Evolutionary conservation across 2,329 filamentous ascomycete genomes (phyloP), one percentile per base, ranked within the genome.

Genomic region (Tolypocladium sp.): DNA sequence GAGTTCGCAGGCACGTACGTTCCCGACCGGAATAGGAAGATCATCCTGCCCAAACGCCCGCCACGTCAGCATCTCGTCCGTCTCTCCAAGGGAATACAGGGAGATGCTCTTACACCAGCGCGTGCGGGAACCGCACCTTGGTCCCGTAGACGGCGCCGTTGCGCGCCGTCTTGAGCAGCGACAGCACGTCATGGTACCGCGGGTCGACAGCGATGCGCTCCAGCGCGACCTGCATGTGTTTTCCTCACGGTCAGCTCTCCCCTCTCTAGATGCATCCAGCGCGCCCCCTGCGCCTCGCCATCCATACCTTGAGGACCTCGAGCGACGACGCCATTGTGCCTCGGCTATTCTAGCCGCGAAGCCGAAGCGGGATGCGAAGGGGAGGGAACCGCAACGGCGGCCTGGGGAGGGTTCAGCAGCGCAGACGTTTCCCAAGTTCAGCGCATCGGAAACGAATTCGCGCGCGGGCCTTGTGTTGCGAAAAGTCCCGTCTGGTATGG

Each of bases 111-210:
- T 75, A 82, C 79, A 99, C 94, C 66, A 99, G 83, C 62, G 94
- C 94, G 78, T 99, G 94, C 64, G 94, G 94, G 78, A 99, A 97
- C 64, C 94, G 92, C 74, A 99, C 91, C 84, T 97, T 97, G 68
- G 90, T 86, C 62, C 94, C 94, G 77, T 99, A 99, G 63, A 99
- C 91, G 65, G 92, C 87, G 73, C 94, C 94, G 85, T 97, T 99
- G 76, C 94, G 91, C 65, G 94, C 89, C 68, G 87, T 91, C 82
- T 99, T 99, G 73, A 96, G 73, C 65, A 99, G 81, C 59, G 90
- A 85, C 62, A 99, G 84, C 59, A 92, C 73, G 68, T 94, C 91
- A 68, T 94, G 91, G 76, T 96, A 90, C 65, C 85, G 82, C 7
- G 92, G 92, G 72, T 97, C 86, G 62, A 94, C 83, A 65, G 92